Base-by-base conservation (phyloP, 352 stramenopile species). In the Pythium utonaiense region DNA sequence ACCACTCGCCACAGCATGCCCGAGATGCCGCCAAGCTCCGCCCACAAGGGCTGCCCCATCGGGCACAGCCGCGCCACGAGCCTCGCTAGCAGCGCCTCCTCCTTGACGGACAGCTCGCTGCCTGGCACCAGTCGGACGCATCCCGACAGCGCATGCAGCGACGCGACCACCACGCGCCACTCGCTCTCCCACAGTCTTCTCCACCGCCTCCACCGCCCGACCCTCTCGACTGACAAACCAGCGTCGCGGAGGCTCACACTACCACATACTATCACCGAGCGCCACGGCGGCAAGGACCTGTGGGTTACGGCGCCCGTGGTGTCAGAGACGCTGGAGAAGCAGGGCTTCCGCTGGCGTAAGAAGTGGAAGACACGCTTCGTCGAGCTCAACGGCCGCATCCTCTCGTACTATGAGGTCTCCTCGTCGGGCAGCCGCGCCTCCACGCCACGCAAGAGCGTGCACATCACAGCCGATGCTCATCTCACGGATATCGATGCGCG, bases 301-400 rank as follows among this genome's bases (percentile, higher is more conserved):
- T 92, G 83, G 83, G 78, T 93, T 40, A 84, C 80, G 28, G 83
- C 83, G n/a, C 80, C 80, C 8, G 78, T 90, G 44, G 61, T 89
- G 24, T 73, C 62, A n/a, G 83, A 81, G 19, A 76, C 77, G 40
- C 71, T 92, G 28, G 78, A 89, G 57, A 91, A 91, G 69, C 75
- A 83, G 34, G 78, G 77, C 54, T 93, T 91, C 53, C 77, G 78
- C 13, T 92, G 80, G 83, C 76, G 77, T 50, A 88, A 83, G 57
- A 87, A 86, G 70, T 93, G 80, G 80, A 88, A 89, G 55, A 34
- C 70, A 22, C 83, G 83, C 45, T 88, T 84, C 59, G 68, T 92
- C 21, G 79, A 90, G 61, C 70, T 92, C 60, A 83, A 90, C 67
- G 83, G 83, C 44, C 80, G 78, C 17, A 57, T 83, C 33, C 70